Evolutionary conservation across 805 yeast genomes (phyloP).

Genomic region (Candida dajiaensis): DNA sequence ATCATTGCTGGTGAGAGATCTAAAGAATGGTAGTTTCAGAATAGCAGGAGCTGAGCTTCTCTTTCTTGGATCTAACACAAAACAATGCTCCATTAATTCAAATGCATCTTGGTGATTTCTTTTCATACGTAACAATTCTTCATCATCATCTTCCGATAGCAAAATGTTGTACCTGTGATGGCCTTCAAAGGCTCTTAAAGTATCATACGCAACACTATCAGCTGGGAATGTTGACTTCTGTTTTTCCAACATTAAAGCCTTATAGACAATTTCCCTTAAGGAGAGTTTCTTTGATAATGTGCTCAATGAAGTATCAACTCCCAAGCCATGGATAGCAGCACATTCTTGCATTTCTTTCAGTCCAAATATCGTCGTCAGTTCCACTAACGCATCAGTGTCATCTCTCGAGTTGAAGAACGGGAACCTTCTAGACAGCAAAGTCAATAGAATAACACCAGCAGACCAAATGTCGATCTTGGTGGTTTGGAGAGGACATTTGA

Average conservation of each 20-base stretch:
- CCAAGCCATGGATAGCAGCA: constrained; percentile 84
- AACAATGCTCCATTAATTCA: constrained; percentile 37
- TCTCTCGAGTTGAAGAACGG: constrained; percentile 94
- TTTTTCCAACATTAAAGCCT: constrained; percentile 39
- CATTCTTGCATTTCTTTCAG: constrained; percentile 61
- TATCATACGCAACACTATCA: constrained; percentile 68
- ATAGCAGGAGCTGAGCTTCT: constrained; percentile 81
- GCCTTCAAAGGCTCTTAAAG: constrained; percentile 32
- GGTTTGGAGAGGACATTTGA: constrained; percentile 47
- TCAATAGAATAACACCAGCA: constrained; percentile 70
- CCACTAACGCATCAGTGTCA: constrained; percentile 87
- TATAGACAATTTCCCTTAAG: constrained; percentile 34
- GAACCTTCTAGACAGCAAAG: constrained; percentile 72
- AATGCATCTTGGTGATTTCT: constrained; percentile 17
- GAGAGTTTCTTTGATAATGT: constrained; percentile 31
- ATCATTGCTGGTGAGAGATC: constrained; percentile 3
- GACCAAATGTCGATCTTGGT: constrained; percentile 81
- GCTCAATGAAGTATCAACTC: constrained; percentile 61
- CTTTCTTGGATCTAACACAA: constrained; percentile 71
- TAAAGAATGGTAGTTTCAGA: constrained; percentile 30
- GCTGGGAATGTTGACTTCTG: constrained; percentile 58
- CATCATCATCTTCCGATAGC: constrained; percentile 8
- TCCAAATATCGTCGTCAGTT: constrained; percentile 79
- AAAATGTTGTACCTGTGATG: constrained; percentile 13
- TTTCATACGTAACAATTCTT: constrained; percentile 5